Percentiles rank a stretch among this genome's conserved stretches.
Evolutionary conservation across 1,284 basidiomycete species (phyloP).

Genomic region (Ceratobasidium sp.): DNA sequence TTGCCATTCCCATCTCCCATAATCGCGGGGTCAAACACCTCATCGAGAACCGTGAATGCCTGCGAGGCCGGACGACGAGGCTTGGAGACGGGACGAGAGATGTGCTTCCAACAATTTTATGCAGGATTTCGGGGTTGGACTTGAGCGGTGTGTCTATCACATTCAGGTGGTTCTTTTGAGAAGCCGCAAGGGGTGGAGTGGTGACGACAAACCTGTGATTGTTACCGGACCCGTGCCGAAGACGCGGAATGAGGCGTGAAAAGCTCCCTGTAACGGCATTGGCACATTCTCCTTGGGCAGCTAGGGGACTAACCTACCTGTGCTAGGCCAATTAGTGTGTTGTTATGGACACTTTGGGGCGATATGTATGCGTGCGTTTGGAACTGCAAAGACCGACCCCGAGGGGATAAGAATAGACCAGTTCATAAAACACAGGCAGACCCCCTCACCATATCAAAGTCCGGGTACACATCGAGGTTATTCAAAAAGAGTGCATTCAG

Average conservation of each 20-base stretch:
- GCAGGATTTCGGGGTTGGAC: conserved; percentile 44
- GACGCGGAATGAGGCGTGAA: conserved; percentile 47
- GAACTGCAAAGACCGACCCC: conserved; percentile 21
- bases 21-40: conserved; percentile 43
- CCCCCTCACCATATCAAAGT: conserved; percentile 47
- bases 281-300: neutral
- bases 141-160: conserved; percentile 40
- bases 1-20: conserved; percentile 40
- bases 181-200: neutral
- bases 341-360: conserved; percentile 7
- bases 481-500: conserved; percentile 41
- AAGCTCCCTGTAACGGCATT: conserved; percentile 34
- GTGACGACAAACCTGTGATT: conserved; percentile 37
- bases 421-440: neutral
- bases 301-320: conserved; percentile 27
- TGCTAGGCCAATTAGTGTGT: neutral
- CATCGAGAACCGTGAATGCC: conserved; percentile 43
- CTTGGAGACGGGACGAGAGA: conserved; percentile 26
- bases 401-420: too few relatives aligned
- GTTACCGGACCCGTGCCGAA: conserved; percentile 47
- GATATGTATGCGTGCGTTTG: conserved; percentile 48
- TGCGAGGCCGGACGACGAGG: conserved; percentile 43
- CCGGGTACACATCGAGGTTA: conserved; percentile 46
- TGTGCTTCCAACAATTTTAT: conserved; percentile 44
- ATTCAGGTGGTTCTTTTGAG: neutral